These are phyloP conservation scores for Arachis hypogaea DNA, from an alignment of 306 rosid genomes.

Conservation along the genomic window DNA sequence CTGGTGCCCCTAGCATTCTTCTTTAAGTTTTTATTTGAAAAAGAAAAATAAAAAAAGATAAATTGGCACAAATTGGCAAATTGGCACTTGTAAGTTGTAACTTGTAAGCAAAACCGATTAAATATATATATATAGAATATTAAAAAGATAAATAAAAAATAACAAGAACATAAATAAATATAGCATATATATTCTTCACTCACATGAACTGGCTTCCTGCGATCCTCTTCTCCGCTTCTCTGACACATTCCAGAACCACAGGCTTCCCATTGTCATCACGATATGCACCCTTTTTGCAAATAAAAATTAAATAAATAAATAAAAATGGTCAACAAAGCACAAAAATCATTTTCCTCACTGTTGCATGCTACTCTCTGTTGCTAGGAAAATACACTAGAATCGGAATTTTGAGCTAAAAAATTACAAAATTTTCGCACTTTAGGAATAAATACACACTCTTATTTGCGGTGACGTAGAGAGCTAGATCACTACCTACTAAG, in stretches of 20 bases:
- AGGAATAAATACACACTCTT: not conserved
- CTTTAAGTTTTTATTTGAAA: too few species aligned
- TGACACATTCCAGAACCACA: constrained; percentile 85
- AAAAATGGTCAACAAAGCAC: constrained; percentile 21
- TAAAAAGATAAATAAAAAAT: not conserved
- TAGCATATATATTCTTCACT: constrained; percentile 31
- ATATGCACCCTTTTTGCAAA: constrained; percentile 75
- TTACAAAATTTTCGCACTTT: not conserved
- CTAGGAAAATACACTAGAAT: not conserved
- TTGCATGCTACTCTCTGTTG: not conserved
- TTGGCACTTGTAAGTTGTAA: not conserved
- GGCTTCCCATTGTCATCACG: constrained; percentile 94
- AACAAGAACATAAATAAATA: not conserved
- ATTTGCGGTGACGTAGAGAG: constrained; percentile 14
- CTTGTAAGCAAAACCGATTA: not conserved
- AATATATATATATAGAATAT: not conserved
- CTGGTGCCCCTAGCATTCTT: too few species aligned
- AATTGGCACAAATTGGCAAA: not conserved
- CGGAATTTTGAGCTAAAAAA: not conserved
- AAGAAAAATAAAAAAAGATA: too few species aligned
- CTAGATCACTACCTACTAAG: not conserved
- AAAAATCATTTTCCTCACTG: not conserved
- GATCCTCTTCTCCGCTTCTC: constrained; percentile 91
- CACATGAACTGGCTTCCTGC: constrained; percentile 82
- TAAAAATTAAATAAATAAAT: not conserved